These are phyloP conservation scores for Pseudocercospora eumusae DNA, from an alignment of 2,329 filamentous ascomycete genomes.

Conservation along the genomic window DNA sequence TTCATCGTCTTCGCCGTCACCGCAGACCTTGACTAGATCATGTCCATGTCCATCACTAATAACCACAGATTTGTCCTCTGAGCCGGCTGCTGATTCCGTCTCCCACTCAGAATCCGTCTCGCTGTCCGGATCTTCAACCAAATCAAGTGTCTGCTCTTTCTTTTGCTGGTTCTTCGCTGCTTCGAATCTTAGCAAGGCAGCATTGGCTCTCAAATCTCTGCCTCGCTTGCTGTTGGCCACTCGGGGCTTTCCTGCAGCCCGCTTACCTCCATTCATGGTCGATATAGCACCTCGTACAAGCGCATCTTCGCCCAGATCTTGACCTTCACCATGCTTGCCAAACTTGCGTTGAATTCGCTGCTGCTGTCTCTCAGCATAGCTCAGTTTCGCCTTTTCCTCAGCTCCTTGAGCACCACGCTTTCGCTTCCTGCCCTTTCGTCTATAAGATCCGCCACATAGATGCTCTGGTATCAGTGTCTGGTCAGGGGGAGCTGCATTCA, in stretches of 20 bases:
- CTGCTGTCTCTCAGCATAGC: slow-evolving; percentile 73
- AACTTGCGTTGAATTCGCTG: slow-evolving; percentile 74
- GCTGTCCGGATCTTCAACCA: slow-evolving; percentile 49
- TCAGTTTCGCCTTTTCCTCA: slow-evolving; percentile 52
- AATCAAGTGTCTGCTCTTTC: slow-evolving; percentile 35
- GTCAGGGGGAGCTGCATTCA: slow-evolving; percentile 62
- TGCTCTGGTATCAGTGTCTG: slow-evolving; percentile 53
- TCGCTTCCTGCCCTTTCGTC: slow-evolving; percentile 55
- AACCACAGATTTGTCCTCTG: slow-evolving; percentile 59
- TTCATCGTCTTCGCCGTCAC: slow-evolving; percentile 61
- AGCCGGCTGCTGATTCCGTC: slow-evolving; percentile 48
- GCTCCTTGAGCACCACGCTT: slow-evolving; percentile 47
- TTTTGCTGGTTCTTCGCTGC: slow-evolving; percentile 44
- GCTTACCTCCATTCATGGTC: slow-evolving; percentile 54
- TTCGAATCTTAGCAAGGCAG: slow-evolving; percentile 73
- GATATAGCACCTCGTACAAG: slow-evolving; percentile 66
- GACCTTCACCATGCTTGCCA: slow-evolving; percentile 76
- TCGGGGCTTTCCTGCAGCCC: slow-evolving; percentile 64
- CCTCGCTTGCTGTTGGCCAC: slow-evolving; percentile 75
- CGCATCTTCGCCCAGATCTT: slow-evolving; percentile 69
- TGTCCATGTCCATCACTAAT: slow-evolving; percentile 65
- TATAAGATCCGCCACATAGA: slow-evolving; percentile 79
- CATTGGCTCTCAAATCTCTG: slow-evolving; percentile 72
- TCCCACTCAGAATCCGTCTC: slow-evolving; percentile 48
- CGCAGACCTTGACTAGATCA: slow-evolving; percentile 72